Percentiles rank a stretch among this genome's conserved stretches.
Conservation (phyloP, 352 stramenopile species). For the Phytophthora quininea region DNA sequence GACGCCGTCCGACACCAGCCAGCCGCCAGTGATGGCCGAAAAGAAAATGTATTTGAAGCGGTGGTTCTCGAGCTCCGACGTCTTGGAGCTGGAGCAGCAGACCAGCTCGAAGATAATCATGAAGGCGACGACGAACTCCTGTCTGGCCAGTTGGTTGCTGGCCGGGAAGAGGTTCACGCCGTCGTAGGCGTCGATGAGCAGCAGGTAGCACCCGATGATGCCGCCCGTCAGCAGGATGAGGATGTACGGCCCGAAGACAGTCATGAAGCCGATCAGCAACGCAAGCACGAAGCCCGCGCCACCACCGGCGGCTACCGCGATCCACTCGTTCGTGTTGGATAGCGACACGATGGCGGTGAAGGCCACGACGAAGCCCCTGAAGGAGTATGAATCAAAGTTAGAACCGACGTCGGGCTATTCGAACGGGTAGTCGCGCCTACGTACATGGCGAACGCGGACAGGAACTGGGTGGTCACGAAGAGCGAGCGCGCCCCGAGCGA, state of each 20-base stretch:
- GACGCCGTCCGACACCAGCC: conserved; percentile 77
- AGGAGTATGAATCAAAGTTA: conserved; percentile 7
- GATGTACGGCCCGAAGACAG: conserved; percentile 68
- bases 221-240: conserved; percentile 70
- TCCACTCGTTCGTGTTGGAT: conserved; percentile 75
- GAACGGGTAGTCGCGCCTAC: conserved; percentile 16
- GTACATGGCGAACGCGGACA: conserved; percentile 87
- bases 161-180: conserved; percentile 68
- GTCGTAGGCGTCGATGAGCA: conserved; percentile 80
- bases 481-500: conserved; percentile 85
- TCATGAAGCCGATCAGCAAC: conserved; percentile 77
- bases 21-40: conserved; percentile 69
- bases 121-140: conserved; percentile 90
- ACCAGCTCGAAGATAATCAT: conserved; percentile 88
- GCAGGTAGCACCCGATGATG: conserved; percentile 73
- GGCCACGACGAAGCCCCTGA: conserved; percentile 69
- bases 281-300: conserved; percentile 71
- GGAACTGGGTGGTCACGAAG: conserved; percentile 82
- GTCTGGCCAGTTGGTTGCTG: conserved; percentile 79
- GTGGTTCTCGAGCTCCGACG: conserved; percentile 85
- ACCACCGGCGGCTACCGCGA: conserved; percentile 62
- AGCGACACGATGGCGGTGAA: conserved; percentile 75
- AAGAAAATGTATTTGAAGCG: conserved; percentile 91
- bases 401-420: conserved; percentile 11
- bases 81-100: conserved; percentile 82